These are phyloP conservation scores for Kodamaea leandrae DNA, from an alignment of 805 yeast species.

Conservation along the genomic window DNA sequence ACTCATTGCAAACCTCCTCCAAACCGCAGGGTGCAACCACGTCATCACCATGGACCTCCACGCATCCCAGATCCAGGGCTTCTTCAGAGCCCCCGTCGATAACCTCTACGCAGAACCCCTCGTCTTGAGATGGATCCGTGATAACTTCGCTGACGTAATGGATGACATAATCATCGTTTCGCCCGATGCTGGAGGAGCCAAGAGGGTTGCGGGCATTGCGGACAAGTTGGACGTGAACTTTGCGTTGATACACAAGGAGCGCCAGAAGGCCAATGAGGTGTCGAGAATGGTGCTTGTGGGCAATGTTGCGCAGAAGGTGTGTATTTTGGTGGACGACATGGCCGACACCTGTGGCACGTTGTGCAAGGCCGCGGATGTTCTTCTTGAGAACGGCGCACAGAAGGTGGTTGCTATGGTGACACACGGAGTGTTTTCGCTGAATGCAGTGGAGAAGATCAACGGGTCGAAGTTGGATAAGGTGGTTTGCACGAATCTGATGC, in stretches of 20 bases:
- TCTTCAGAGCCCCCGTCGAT: constrained; percentile 80
- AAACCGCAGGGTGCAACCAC: constrained; percentile 93
- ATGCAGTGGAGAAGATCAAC: constrained; percentile 69
- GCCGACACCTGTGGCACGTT: constrained; percentile 88
- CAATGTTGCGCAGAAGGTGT: constrained; percentile 72
- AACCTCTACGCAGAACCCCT: constrained; percentile 82
- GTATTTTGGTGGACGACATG: constrained; percentile 83
- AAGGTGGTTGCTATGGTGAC: constrained; percentile 80
- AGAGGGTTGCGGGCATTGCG: constrained; percentile 83
- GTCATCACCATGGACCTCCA: constrained; percentile 85
- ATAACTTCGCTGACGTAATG: constrained; percentile 44
- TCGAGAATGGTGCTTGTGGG: constrained; percentile 84
- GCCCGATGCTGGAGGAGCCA: constrained; percentile 91
- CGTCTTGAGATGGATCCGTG: constrained; percentile 71
- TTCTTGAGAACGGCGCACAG: constrained; percentile 65
- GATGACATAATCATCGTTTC: constrained; percentile 72
- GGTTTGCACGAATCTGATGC: constrained; percentile 79
- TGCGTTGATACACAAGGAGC: constrained; percentile 81
- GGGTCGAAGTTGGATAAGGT: constrained; percentile 65
- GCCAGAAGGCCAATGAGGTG: constrained; percentile 81
- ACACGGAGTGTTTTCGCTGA: constrained; percentile 75
- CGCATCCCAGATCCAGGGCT: constrained; percentile 88
- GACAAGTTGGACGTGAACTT: constrained; percentile 76
- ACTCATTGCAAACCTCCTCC: constrained; percentile 83
- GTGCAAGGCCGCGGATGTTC: constrained; percentile 76